phyloP scores from a whole-genome alignment of 2,329 filamentous ascomycete species.

The Alternaria sp. region DNA sequence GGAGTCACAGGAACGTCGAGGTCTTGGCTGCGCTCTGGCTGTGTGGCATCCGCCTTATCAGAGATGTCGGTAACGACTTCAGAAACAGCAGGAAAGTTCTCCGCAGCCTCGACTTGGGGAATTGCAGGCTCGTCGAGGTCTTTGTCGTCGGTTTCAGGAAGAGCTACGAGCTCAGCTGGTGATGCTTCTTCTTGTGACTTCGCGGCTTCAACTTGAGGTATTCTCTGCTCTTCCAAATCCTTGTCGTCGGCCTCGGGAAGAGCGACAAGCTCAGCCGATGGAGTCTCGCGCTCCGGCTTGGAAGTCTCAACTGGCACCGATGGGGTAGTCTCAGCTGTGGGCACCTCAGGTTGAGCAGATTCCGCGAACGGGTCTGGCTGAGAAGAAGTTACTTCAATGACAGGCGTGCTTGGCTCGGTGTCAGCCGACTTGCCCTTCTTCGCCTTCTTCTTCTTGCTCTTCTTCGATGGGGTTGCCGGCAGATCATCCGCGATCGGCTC shows the following conservation, averaged over 20 bases:
- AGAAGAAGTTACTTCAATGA: constrained; percentile 5
- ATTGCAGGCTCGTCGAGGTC: background rate
- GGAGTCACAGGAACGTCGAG: background rate
- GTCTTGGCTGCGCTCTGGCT: constrained; percentile 13
- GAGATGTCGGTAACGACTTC: background rate
- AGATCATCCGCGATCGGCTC: constrained; percentile 8
- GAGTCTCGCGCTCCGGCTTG: background rate
- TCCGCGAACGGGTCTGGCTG: background rate
- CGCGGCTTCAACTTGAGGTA: background rate
- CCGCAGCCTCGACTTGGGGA: background rate
- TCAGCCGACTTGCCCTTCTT: constrained; percentile 19
- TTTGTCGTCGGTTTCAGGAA: constrained; percentile 3
- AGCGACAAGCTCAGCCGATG: constrained; percentile 2
- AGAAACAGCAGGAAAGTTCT: background rate
- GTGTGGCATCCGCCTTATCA: background rate
- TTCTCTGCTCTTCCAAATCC: background rate
- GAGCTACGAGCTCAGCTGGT: background rate
- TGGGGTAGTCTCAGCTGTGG: background rate
- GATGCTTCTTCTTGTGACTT: background rate
- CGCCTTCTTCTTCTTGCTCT: constrained; percentile 50
- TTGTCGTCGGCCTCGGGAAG: background rate
- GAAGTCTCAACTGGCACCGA: background rate
- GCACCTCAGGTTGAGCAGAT: background rate
- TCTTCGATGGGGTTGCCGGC: constrained; percentile 45
- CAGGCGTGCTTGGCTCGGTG: constrained; percentile 13